Base-by-base conservation (phyloP, 306 rosid species). In the Cercis canadensis region DNA sequence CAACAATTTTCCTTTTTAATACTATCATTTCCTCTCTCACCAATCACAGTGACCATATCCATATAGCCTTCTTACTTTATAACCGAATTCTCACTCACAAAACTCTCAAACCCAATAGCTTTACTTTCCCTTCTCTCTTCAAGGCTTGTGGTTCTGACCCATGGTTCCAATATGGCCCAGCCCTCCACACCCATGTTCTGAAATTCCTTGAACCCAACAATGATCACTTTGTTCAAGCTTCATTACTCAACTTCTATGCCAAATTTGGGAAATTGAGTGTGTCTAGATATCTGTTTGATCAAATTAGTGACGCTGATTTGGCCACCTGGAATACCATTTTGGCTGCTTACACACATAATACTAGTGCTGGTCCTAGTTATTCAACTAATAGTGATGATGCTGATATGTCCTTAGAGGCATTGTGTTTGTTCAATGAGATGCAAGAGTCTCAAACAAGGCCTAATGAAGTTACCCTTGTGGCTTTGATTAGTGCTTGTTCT, bases 1-100 rank as follows among this genome's bases (percentile, higher is more conserved):
- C 66, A 11, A 61, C 66, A 40, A 61, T 61, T 24, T 61, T 61
- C 66, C 66, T 61, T 49, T 61, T 61, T 15, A 61, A 61, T 24
- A 61, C 66, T 5, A 32, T 61, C n/a, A 61, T 60, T 60, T 37
- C 49, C 32, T 60, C 66, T 1, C 31, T 60, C 24, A 10, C 50
- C 66, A 60, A 60, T 60, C 50, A 18, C 14, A 5, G 15, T 4
- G 49, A 39, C 66, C 66, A 37, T 24, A 59, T 19, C 31, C 65
- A 59, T 12, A 15, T 17, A 36, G 65, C 32, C 65, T 60, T 17
- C 16, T 60, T 46, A 17, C 47, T 60, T 19, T 37, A 60, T 11
- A 37, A 60, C 49, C 65, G 65, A 0, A 13, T 60, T 37, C 65
- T 60, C 49, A 15, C 32, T 5, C 49, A 37, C 65, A 37, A 16